phyloP scores from a whole-genome alignment of 1,284 basidiomycete species.

The Ceratobasidium papillatum region DNA sequence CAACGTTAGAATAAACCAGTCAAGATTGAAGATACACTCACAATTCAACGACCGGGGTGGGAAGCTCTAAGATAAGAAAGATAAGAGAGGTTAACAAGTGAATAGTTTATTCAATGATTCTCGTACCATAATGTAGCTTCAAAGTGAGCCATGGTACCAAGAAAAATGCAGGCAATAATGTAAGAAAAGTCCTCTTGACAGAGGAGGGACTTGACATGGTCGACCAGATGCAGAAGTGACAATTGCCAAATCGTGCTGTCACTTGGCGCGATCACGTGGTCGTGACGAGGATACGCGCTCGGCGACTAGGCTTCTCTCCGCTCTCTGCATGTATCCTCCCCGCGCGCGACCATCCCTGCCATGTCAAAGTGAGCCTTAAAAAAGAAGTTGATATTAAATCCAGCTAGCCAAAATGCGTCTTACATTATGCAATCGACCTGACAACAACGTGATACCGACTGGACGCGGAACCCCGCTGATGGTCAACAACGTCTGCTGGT shows the following conservation, averaged over 20 bases:
- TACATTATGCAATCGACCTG: too few relatives aligned
- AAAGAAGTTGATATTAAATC: too few relatives aligned
- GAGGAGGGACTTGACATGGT: constrained; percentile 23
- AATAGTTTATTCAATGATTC: background rate
- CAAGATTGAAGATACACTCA: background rate
- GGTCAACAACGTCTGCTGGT: too few relatives aligned
- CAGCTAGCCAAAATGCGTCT: too few relatives aligned
- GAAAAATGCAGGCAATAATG: constrained; percentile 23
- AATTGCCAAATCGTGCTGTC: constrained; percentile 1
- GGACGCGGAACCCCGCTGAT: too few relatives aligned
- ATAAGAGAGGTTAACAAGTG: background rate
- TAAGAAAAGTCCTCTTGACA: constrained; percentile 10
- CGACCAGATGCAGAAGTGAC: background rate
- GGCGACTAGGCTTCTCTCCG: too few relatives aligned
- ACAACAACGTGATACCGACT: too few relatives aligned
- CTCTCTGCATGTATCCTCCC: too few relatives aligned
- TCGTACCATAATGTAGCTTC: constrained; percentile 22
- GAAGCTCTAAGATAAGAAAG: background rate
- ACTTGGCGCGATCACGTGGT: background rate
- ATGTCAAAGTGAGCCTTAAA: too few relatives aligned
- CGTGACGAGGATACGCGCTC: background rate
- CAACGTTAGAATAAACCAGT: background rate
- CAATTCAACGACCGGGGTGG: constrained; percentile 25
- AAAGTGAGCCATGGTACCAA: constrained; percentile 24
- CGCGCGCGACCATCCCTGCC: too few relatives aligned